Percentiles rank a stretch among this genome's conserved stretches.
phyloP scores from a whole-genome alignment of 2,329 filamentous ascomycete genomes.

The Aspergillus hortae region DNA sequence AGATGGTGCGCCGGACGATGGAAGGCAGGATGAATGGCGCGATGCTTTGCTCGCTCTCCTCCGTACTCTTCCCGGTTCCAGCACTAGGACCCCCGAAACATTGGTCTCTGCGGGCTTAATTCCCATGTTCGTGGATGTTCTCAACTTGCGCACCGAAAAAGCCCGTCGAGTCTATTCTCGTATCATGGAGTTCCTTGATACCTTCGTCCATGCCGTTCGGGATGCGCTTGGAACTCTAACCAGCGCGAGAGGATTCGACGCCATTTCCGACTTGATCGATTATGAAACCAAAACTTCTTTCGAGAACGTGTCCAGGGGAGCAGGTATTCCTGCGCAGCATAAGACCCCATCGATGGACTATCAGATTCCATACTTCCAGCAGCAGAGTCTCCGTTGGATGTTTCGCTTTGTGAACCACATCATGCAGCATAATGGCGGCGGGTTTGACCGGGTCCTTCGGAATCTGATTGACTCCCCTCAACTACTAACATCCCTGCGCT shows the following conservation, averaged over 20 bases:
- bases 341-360: constrained; percentile 86
- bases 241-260: constrained; percentile 76
- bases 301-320: constrained; percentile 61
- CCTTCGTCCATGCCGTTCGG: constrained; percentile 77
- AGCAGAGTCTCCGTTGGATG: constrained; percentile 88
- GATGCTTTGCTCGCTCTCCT: constrained; percentile 86
- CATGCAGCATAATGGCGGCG: constrained; percentile 77
- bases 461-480: constrained; percentile 93
- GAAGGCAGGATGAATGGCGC: constrained; percentile 81
- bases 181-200: constrained; percentile 83
- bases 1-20: constrained; percentile 54
- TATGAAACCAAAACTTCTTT: constrained; percentile 71
- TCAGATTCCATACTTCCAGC: constrained; percentile 85
- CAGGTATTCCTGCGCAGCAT: constrained; percentile 68
- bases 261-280: constrained; percentile 82
- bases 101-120: constrained; percentile 87
- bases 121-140: constrained; percentile 82
- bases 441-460: constrained; percentile 82
- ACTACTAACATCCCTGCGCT: constrained; percentile 72
- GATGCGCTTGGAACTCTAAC: constrained; percentile 83
- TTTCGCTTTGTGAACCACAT: constrained; percentile 96
- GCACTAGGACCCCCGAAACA: constrained; percentile 71
- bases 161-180: constrained; percentile 81
- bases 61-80: constrained; percentile 69
- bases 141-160: constrained; percentile 75